A percentile compares a stretch with the other conserved stretches of the same genome.
These are phyloP conservation scores for Zea mays DNA, from an alignment of 176 grass and related monocot species.

Conservation along the genomic window Zm-B73-REFERENCE-NAM-5.0 NC_050098.1:204438501-204439000, in stretches of 20 bases:
- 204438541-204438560: not conserved
- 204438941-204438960: constrained; percentile 94
- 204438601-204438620: too few relatives aligned
- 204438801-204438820: constrained; percentile 90
- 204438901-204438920: constrained; percentile 96
- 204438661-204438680: not conserved
- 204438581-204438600: not conserved
- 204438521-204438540: not conserved
- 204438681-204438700: not conserved
- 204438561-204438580: not conserved
- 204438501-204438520: not conserved
- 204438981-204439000: constrained; percentile 48
- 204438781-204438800: constrained; percentile 48
- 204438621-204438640: not conserved
- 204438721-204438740: not conserved
- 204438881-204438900: constrained; percentile 89
- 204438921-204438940: constrained; percentile 75
- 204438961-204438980: constrained; percentile 81
- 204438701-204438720: not conserved
- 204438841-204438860: constrained; percentile 73
- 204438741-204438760: not conserved
- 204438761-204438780: constrained; percentile 41
- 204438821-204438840: constrained; percentile 69
- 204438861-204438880: constrained; percentile 67
- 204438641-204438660: not conserved